Evolutionary conservation across 352 stramenopile genomes (phyloP), one percentile per base, ranked within the genome.

Genomic region (Discostella stelligera): DNA sequence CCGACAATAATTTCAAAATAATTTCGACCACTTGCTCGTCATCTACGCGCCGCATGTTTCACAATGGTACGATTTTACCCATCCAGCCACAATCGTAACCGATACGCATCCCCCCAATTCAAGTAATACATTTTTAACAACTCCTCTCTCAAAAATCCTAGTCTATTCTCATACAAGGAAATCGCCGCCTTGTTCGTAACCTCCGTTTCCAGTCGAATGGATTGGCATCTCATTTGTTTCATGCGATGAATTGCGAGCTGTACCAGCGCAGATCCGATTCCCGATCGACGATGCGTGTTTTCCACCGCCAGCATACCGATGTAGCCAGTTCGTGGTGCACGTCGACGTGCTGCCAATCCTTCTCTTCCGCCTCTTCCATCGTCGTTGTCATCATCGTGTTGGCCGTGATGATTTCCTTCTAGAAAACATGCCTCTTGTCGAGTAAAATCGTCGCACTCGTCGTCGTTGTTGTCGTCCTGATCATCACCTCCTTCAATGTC

Each of bases 91-190:
- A 93, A 71, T 68, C 88, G 65, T 32, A 93, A 75, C 70, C 88
- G 72, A 83, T 90, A 93, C 7, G 88, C 88, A 86, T 93, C 86
- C 41, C 81, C 77, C 73, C 79, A 91, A 78, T 93, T 93, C 44
- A 93, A 68, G 71, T 93, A 93, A 71, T 93, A 93, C 59, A 85
- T 84, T 3, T 89, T 84, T 50, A 93, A 70, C n/a, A 91, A 63
- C 64, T 93, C 85, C 70, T 93, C 88, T 56, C 88, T 73, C 23
- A 93, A 71, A 66, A 93, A 93, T 20, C 88, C 88, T 68, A 93
- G 84, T 30, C 72, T 48, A 72, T 89, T 74, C 80, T 93, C 85
- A 71, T 93, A 93, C 27, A 93, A 74, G 77, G 46, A 69, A 32
- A 90, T 87, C 0, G 85, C 88, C 16, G 66, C 80, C 14, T 53